These are phyloP conservation scores for Cryptococcus sp. DNA, from an alignment of 1,284 basidiomycete species.

Conservation along the genomic window DNA sequence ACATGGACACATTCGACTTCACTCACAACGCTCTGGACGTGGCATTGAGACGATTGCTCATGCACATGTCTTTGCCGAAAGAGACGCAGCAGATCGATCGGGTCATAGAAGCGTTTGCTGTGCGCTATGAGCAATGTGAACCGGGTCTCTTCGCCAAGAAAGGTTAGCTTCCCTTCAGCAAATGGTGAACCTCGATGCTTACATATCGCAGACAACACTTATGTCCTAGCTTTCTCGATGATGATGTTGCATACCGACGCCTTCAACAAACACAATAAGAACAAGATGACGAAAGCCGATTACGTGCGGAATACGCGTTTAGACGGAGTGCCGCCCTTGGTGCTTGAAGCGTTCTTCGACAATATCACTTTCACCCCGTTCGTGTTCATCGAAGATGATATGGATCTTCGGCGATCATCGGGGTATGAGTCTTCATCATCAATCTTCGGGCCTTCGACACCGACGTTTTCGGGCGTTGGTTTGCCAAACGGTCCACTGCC, in stretches of 20 bases:
- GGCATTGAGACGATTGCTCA: slow-evolving; percentile 83
- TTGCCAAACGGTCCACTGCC: slow-evolving; percentile 8
- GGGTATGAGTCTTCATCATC: slow-evolving; percentile 56
- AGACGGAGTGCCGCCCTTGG: slow-evolving; percentile 78
- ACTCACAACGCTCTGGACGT: slow-evolving; percentile 79
- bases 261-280: slow-evolving; percentile 96
- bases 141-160: slow-evolving; percentile 74
- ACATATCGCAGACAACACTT: slow-evolving; percentile 74
- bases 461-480: slow-evolving; percentile 13
- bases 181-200: slow-evolving; percentile 4
- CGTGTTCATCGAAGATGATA: slow-evolving; percentile 88
- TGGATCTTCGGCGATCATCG: slow-evolving; percentile 61
- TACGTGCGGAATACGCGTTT: slow-evolving; percentile 88
- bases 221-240: slow-evolving; percentile 94
- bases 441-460: slow-evolving; percentile 52
- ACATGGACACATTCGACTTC: slow-evolving; percentile 81
- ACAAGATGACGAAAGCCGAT: slow-evolving; percentile 93
- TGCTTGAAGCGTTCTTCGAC: slow-evolving; percentile 93
- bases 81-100: slow-evolving; percentile 99
- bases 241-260: slow-evolving; percentile 99
- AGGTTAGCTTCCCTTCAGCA: slow-evolving; percentile 56
- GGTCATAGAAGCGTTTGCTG: slow-evolving; percentile 92
- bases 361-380: slow-evolving; percentile 94
- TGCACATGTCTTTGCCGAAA: slow-evolving; percentile 85
- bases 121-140: slow-evolving; percentile 81